Percentiles rank a stretch among this genome's conserved stretches.
Evolutionary conservation across 257 asterid species (phyloP).

Genomic region (Solanum appendiculatum): DNA sequence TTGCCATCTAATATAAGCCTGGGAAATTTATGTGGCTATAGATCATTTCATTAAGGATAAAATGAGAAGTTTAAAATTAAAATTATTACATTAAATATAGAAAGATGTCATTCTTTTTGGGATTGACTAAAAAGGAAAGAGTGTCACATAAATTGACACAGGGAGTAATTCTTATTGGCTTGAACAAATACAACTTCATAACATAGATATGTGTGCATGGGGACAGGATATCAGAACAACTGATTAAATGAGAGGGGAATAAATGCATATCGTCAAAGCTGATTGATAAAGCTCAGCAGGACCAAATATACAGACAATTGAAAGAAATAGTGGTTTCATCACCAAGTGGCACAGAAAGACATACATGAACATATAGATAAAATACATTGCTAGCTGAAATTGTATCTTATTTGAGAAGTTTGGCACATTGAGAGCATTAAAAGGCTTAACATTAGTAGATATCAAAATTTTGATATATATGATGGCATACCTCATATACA

Average conservation of each 20-base stretch:
- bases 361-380: neutral
- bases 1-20: neutral
- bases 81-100: too few species aligned
- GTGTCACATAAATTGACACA: neutral
- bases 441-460: neutral
- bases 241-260: neutral
- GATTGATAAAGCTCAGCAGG: neutral
- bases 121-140: neutral
- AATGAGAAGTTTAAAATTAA: neutral
- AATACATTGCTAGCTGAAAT: neutral
- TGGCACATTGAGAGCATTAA: neutral
- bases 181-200: neutral
- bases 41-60: neutral
- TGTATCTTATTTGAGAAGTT: neutral
- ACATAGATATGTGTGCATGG: neutral
- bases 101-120: too few species aligned
- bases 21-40: neutral
- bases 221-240: neutral
- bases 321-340: neutral
- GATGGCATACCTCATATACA: conserved; percentile 68
- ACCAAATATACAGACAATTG: neutral
- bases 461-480: neutral
- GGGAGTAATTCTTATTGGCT: neutral
- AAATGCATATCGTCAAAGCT: neutral
- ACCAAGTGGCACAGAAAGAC: neutral